phyloP scores from a whole-genome alignment of 768 basidiomycete genomes.

The Suillus fuscotomentosus region DNA sequence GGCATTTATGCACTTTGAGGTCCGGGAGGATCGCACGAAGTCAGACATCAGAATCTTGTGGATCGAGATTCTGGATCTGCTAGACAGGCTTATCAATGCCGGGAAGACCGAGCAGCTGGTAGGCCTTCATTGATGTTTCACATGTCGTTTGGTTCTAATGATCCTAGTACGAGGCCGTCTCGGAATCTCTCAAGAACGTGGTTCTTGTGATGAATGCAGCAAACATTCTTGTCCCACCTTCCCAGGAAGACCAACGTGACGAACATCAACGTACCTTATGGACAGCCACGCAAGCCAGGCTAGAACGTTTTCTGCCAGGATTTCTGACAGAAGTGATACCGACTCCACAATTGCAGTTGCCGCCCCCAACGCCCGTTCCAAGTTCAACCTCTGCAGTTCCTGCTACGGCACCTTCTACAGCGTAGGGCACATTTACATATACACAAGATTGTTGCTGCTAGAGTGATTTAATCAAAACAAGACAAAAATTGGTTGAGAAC shows the following conservation, averaged over 20 bases:
- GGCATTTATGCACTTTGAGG: conserved; percentile 90
- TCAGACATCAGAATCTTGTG: conserved; percentile 75
- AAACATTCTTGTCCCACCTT: conserved; percentile 68
- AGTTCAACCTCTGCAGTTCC: conserved; percentile 3
- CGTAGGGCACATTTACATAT: conserved; percentile 7
- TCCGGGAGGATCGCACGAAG: conserved; percentile 59
- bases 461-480: neutral
- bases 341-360: conserved; percentile 20
- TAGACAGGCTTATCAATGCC: conserved; percentile 86
- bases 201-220: conserved; percentile 94
- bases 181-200: conserved; percentile 96
- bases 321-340: conserved; percentile 77
- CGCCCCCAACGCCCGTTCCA: conserved; percentile 7
- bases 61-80: conserved; percentile 84
- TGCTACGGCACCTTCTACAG: conserved; percentile 11
- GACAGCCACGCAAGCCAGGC: conserved; percentile 80
- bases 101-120: conserved; percentile 88
- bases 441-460: conserved; percentile 3
- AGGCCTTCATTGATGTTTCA: conserved; percentile 28
- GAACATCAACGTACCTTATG: conserved; percentile 73
- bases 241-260: conserved; percentile 44
- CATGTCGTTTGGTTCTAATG: conserved; percentile 8
- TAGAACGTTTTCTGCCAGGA: conserved; percentile 90
- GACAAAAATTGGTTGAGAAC: neutral
- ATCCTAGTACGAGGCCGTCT: conserved; percentile 85